These are phyloP conservation scores for Pseudophaeomoniella oleicola DNA, from an alignment of 2,329 filamentous ascomycete species.

Conservation along the genomic window DNA sequence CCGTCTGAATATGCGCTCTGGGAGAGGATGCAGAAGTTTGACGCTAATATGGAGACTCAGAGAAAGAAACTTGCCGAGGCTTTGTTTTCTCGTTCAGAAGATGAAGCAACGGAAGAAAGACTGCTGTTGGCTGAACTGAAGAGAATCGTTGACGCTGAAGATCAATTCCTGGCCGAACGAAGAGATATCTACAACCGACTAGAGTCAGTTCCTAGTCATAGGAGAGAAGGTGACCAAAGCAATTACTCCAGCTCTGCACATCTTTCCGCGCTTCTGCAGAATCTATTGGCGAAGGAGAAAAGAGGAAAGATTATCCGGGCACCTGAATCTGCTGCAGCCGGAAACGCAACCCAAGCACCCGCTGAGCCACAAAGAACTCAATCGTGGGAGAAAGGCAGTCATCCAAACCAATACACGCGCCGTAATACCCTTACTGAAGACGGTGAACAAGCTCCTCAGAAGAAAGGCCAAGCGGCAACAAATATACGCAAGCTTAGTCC, in stretches of 20 bases:
- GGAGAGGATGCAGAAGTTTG: conserved; percentile 76
- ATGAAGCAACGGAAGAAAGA: conserved; percentile 87
- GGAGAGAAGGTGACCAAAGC: conserved; percentile 11
- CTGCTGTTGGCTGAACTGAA: conserved; percentile 79
- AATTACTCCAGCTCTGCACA: conserved; percentile 53
- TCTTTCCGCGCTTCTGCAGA: conserved; percentile 65
- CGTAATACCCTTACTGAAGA: conserved; percentile 12
- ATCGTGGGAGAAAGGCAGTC: conserved; percentile 12
- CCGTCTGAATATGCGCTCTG: conserved; percentile 68
- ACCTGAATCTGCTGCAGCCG: conserved; percentile 41
- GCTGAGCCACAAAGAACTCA: conserved; percentile 33
- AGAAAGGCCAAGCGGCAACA: conserved; percentile 21
- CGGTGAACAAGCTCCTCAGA: conserved; percentile 18
- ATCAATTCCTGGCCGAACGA: conserved; percentile 75
- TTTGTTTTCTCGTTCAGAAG: conserved; percentile 62
- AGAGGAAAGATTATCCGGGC: conserved; percentile 70
- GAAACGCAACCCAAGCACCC: conserved; percentile 35
- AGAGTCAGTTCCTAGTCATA: conserved; percentile 54
- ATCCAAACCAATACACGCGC: conserved; percentile 15
- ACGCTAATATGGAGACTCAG: conserved; percentile 60
- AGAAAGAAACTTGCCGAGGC: conserved; percentile 76
- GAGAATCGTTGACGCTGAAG: conserved; percentile 74
- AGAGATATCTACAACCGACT: conserved; percentile 75
- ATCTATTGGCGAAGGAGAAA: conserved; percentile 69
- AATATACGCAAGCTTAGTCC: conserved; percentile 58